Evolutionary conservation across 1,139 yeast species (phyloP), one percentile per base, ranked within the genome.

Genomic region (Geotrichum europaeum): DNA sequence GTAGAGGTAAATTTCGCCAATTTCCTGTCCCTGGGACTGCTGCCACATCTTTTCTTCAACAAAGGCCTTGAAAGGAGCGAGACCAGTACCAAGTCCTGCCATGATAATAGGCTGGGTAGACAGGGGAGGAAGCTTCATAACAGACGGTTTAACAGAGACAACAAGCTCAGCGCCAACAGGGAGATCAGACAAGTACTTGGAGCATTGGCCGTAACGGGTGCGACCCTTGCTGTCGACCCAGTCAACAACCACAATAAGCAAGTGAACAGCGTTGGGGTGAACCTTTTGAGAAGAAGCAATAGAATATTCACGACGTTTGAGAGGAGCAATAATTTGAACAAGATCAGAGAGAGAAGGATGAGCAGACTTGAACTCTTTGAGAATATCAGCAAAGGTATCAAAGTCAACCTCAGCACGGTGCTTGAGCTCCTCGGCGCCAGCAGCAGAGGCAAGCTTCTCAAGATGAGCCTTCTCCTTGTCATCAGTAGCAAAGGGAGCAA

Each of bases 71-170:
- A 94, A 94, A 62, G 99, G 99, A 25, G 99, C 99, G 69, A 94
- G 82, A 65, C 99, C 99, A 61, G 99, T 94, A 76, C 99, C 99
- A 67, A 94, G 81, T 70, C 99, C 99, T 66, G 96, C 87, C 98
- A 94, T 92, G 65, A 94, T 86, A 69, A 94, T 87, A 36, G 99
- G 98, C 73, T 89, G 95, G 55, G 85, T 83, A 12, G 96, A 81
- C 65, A 84, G 81, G 68, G 94, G 88, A 63, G 99, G 98, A 65
- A 92, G 81, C 78, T 92, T 92, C 97, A 94, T 91, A 55, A 94
- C 97, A 15, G 97, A 90, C 24, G 98, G 97, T 76, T 94, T 94
- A 61, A 94, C 97, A 66, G 95, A 86, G 18, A 94, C 99, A 60
- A 91, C 96, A 63, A 94, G 81, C 74, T 90, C 97, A 59, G 87